Conservation (phyloP, 495 filamentous ascomycete genomes). For the Melanomma pulvis-pyrius region DNA sequence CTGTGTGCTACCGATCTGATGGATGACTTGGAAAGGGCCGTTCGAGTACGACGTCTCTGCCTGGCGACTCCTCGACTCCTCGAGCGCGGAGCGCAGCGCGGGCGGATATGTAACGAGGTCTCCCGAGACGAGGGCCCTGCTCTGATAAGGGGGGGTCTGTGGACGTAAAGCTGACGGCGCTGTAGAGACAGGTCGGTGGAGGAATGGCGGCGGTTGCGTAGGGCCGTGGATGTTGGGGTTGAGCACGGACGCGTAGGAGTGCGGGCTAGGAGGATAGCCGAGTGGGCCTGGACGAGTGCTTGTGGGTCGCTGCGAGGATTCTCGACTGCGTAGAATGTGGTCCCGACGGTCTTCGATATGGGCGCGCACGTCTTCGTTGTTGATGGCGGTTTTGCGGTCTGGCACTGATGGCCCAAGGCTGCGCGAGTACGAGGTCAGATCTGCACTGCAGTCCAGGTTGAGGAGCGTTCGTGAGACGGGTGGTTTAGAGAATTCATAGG, state of each 20-base stretch:
- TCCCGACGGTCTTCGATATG: neutral
- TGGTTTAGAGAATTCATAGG: neutral
- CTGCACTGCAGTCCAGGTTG: constrained; percentile 13
- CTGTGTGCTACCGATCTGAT: neutral
- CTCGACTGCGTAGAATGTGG: neutral
- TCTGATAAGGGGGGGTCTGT: neutral
- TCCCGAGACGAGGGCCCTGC: neutral
- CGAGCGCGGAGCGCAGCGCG: neutral
- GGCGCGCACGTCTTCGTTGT: neutral
- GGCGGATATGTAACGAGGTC: neutral
- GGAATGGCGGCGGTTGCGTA: neutral
- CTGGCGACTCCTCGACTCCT: neutral
- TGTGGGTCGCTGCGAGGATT: neutral
- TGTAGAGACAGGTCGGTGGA: neutral
- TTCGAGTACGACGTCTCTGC: neutral
- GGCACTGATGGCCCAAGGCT: neutral
- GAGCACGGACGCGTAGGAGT: neutral
- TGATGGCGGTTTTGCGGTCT: neutral
- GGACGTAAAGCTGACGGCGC: neutral
- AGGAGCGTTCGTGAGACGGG: neutral
- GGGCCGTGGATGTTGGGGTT: neutral
- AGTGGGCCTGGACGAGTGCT: neutral
- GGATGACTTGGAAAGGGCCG: neutral
- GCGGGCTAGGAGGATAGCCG: constrained; percentile 2
- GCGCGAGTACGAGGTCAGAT: neutral